These are phyloP conservation scores for Gracilaria caudata DNA, from an alignment of 23 red algal genomes.

Conservation along the genomic window DNA sequence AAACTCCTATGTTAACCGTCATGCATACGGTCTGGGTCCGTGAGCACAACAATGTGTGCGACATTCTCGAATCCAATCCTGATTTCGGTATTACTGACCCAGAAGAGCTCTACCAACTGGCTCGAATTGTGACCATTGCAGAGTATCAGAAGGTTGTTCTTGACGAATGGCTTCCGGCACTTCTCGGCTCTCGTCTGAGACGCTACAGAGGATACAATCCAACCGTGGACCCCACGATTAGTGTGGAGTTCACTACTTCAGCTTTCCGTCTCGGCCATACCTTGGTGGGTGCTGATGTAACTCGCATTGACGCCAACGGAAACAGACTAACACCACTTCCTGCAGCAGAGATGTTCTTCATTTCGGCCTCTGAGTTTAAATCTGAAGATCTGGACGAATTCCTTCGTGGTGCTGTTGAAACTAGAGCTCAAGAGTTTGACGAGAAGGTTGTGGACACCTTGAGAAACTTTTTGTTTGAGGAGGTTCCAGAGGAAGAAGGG, in stretches of 20 bases:
- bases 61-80: background rate
- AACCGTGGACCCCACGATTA: conserved; percentile 32
- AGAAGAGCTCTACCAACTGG: conserved; percentile 41
- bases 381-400: too few relatives aligned
- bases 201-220: conserved; percentile 36
- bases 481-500: too few relatives aligned
- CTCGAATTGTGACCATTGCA: conserved; percentile 49
- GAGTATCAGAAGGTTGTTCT: conserved; percentile 63
- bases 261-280: conserved; percentile 64
- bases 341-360: conserved; percentile 21
- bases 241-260: conserved; percentile 43
- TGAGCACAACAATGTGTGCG: conserved; percentile 60
- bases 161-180: conserved; percentile 47
- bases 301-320: background rate
- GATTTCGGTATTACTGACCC: conserved; percentile 1
- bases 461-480: too few relatives aligned
- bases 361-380: background rate
- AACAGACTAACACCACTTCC: conserved; percentile 23
- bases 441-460: too few relatives aligned
- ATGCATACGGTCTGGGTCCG: conserved; percentile 72
- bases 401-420: too few relatives aligned
- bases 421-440: too few relatives aligned
- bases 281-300: conserved; percentile 36
- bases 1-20: conserved; percentile 53
- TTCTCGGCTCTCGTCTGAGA: conserved; percentile 22